Evolutionary conservation across 2,329 filamentous ascomycete genomes (phyloP).

Genomic region (Epichloe hybrida): DNA sequence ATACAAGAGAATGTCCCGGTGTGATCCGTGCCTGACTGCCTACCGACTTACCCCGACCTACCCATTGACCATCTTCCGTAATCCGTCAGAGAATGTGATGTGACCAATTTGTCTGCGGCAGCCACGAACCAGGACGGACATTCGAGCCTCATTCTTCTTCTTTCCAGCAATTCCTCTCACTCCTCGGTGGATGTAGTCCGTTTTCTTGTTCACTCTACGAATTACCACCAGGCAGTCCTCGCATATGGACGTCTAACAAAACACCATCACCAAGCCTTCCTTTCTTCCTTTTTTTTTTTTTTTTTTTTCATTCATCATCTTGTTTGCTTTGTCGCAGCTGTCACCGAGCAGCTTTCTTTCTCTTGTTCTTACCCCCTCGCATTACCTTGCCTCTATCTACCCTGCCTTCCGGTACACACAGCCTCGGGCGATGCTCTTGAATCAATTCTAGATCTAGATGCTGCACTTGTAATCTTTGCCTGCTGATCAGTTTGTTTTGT

Average conservation of each 20-base stretch:
- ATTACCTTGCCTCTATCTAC: neutral
- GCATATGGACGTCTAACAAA: neutral
- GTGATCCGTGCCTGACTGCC: neutral
- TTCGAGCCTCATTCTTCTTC: neutral
- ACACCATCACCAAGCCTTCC: neutral
- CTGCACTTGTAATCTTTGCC: neutral
- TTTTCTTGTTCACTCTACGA: neutral
- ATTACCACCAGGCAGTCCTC: too few relatives aligned
- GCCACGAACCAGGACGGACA: neutral
- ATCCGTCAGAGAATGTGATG: neutral
- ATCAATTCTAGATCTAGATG: neutral
- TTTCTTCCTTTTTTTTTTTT: neutral
- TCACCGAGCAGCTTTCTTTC: neutral
- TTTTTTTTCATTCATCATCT: neutral
- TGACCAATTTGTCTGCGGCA: neutral
- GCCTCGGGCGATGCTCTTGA: neutral
- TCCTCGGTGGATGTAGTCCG: too few relatives aligned
- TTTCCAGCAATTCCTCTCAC: neutral
- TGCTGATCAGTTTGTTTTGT: neutral
- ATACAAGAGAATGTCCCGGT: neutral
- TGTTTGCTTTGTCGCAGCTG: neutral
- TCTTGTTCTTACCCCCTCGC: neutral
- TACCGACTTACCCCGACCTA: too few relatives aligned
- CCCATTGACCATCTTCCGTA: neutral
- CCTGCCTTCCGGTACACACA: neutral